Evolutionary conservation across 495 filamentous ascomycete genomes (phyloP).

Genomic region (Penicillium turbatum): DNA sequence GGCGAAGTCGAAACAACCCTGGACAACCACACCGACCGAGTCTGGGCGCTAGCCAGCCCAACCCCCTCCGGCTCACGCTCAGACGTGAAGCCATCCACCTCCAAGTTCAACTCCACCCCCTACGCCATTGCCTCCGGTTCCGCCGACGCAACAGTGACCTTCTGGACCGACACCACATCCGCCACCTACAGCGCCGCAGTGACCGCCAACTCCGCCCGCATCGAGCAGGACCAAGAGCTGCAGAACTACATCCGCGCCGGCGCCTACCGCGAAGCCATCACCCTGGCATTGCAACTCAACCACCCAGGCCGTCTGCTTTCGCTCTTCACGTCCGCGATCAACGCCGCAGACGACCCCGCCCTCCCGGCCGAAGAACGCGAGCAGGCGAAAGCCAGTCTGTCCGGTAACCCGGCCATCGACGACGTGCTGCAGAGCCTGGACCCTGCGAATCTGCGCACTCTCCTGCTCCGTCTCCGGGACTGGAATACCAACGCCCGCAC

Average conservation of each 20-base stretch:
- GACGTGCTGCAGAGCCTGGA: slow-evolving; percentile 73
- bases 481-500: slow-evolving; percentile 96
- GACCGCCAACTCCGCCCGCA: slow-evolving; percentile 65
- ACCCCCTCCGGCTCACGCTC: slow-evolving; percentile 44
- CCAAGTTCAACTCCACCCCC: slow-evolving; percentile 32
- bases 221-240: slow-evolving; percentile 89
- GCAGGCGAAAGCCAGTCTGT: slow-evolving; percentile 43
- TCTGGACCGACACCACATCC: slow-evolving; percentile 92
- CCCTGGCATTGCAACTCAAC: slow-evolving; percentile 84
- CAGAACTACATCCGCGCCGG: slow-evolving; percentile 84
- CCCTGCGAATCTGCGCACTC: slow-evolving; percentile 73
- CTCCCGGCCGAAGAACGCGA: slow-evolving; percentile 21
- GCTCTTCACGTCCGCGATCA: slow-evolving; percentile 76
- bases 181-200: slow-evolving; percentile 67
- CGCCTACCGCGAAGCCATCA: slow-evolving; percentile 87
- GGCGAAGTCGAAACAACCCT: slow-evolving; percentile 85
- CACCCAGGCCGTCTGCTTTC: slow-evolving; percentile 81
- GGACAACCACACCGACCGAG: slow-evolving; percentile 93
- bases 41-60: slow-evolving; percentile 80
- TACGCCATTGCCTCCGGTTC: slow-evolving; percentile 81
- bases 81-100: slow-evolving; percentile 30
- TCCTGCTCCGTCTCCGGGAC: slow-evolving; percentile 78
- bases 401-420: slow-evolving; percentile 75
- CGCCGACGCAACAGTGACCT: slow-evolving; percentile 83
- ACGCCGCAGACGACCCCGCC: slow-evolving; percentile 46